These are phyloP conservation scores for Salmacisia buchloeana DNA, from an alignment of 1,284 basidiomycete genomes.

Conservation along the genomic window DNA sequence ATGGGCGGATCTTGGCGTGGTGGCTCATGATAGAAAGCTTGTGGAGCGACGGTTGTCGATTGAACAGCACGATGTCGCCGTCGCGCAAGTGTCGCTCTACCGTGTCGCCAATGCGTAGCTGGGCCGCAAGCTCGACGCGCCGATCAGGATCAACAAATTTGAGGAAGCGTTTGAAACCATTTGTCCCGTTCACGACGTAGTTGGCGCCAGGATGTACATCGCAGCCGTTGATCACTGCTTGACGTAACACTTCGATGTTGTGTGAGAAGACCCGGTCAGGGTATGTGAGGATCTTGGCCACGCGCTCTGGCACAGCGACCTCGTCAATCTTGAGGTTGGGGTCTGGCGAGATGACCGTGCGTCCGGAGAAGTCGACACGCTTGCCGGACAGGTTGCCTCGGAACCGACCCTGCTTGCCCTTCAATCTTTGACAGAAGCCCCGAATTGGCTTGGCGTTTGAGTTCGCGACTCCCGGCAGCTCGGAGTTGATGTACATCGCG, in stretches of 20 bases:
- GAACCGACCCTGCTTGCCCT: conserved; percentile 98
- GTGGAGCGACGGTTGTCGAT: conserved; percentile 96
- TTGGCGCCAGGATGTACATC: conserved; percentile 95
- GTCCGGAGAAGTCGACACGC: conserved; percentile 96
- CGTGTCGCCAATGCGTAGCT: conserved; percentile 73
- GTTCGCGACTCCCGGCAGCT: conserved; percentile 67
- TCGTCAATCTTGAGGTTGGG: conserved; percentile 91
- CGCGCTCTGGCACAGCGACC: conserved; percentile 82
- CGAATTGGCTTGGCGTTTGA: conserved; percentile 41
- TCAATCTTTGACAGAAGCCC: conserved; percentile 94
- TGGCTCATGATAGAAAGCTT: conserved; percentile 83
- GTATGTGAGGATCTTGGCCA: conserved; percentile 92
- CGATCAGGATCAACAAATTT: conserved; percentile 36
- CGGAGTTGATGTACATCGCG: conserved; percentile 98
- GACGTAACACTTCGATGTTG: conserved; percentile 74
- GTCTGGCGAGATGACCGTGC: conserved; percentile 98
- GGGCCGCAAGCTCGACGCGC: conserved; percentile 59
- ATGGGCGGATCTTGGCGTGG: conserved; percentile 88
- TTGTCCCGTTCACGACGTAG: conserved; percentile 67
- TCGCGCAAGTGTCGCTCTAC: conserved; percentile 93
- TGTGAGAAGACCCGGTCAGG: conserved; percentile 90
- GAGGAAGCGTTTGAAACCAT: conserved; percentile 63
- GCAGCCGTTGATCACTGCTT: conserved; percentile 80
- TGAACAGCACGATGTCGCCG: conserved; percentile 96
- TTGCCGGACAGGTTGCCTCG: conserved; percentile 97